phyloP scores from a whole-genome alignment of 148 eudicot species.

The Chenopodium album region DNA sequence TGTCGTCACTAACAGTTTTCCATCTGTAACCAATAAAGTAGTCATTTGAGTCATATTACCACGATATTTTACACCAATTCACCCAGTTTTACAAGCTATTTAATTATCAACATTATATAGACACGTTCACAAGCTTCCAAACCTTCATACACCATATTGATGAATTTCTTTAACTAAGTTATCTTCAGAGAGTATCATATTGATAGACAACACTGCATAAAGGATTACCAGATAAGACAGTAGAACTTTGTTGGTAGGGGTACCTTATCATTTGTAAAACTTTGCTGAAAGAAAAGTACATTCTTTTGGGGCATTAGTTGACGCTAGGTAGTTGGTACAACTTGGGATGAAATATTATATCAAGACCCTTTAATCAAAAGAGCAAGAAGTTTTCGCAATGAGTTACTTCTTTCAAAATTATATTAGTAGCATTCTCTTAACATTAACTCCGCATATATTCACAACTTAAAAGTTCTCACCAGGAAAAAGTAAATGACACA shows the following conservation, averaged over 20 bases:
- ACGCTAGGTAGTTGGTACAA: background rate
- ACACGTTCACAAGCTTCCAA: conserved; percentile 2
- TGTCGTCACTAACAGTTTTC: conserved; percentile 38
- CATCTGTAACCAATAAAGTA: conserved; percentile 36
- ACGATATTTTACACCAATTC: background rate
- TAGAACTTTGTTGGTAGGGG: background rate
- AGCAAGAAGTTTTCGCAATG: background rate
- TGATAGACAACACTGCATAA: background rate
- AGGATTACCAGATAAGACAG: background rate
- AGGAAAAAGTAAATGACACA: background rate
- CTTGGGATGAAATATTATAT: background rate
- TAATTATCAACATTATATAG: background rate
- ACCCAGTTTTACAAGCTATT: background rate
- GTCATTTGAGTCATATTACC: background rate
- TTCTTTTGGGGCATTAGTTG: background rate
- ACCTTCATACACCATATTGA: background rate
- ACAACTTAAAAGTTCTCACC: background rate
- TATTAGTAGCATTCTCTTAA: background rate
- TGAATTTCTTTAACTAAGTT: background rate
- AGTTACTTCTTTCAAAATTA: background rate
- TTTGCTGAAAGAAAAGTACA: background rate
- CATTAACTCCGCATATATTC: background rate
- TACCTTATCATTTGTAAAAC: background rate
- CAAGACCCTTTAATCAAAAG: background rate
- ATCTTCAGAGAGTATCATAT: background rate